A percentile compares a stretch with the other conserved stretches of the same genome.
These are phyloP conservation scores for Rhododendron henanense DNA, from an alignment of 148 eudicot species.

Conservation along the genomic window DNA sequence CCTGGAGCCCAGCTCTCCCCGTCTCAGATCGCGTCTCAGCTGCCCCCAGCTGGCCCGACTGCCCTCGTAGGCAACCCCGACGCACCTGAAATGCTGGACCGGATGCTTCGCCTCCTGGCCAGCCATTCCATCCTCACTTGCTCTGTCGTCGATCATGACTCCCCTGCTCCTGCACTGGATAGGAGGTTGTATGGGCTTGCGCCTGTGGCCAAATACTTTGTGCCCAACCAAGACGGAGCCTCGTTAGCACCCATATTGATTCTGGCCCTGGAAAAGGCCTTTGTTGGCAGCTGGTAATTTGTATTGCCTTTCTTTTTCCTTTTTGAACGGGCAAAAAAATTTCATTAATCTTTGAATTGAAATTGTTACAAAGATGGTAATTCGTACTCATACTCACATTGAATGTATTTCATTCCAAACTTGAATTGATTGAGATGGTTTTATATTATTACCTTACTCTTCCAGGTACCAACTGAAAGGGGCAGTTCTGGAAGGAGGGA, in stretches of 20 bases:
- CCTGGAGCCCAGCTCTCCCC: conserved; percentile 18
- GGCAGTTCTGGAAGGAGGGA: conserved; percentile 78
- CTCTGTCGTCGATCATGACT: background rate
- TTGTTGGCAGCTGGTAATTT: conserved; percentile 31
- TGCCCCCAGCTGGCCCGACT: background rate
- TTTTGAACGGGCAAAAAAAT: too few relatives aligned
- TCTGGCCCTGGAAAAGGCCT: conserved; percentile 30
- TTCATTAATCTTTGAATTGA: too few relatives aligned
- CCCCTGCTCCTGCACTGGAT: background rate
- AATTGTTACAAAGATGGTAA: too few relatives aligned
- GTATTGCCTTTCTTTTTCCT: too few relatives aligned
- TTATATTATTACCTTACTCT: background rate
- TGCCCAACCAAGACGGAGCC: conserved; percentile 30
- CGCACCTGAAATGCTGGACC: conserved; percentile 36
- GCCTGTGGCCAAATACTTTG: conserved; percentile 26
- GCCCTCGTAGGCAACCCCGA: conserved; percentile 16
- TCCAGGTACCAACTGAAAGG: conserved; percentile 64
- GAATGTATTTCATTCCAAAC: background rate
- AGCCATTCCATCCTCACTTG: conserved; percentile 26
- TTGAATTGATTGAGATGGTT: background rate
- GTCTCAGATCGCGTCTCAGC: conserved; percentile 21
- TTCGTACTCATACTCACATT: too few relatives aligned
- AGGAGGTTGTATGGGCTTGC: conserved; percentile 24
- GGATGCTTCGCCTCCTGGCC: conserved; percentile 40
- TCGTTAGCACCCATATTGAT: conserved; percentile 31